Evolutionary conservation across 371 early-diverging fungal genomes (phyloP), one percentile per base, ranked within the genome.

Genomic region (Mucor mucedo): DNA sequence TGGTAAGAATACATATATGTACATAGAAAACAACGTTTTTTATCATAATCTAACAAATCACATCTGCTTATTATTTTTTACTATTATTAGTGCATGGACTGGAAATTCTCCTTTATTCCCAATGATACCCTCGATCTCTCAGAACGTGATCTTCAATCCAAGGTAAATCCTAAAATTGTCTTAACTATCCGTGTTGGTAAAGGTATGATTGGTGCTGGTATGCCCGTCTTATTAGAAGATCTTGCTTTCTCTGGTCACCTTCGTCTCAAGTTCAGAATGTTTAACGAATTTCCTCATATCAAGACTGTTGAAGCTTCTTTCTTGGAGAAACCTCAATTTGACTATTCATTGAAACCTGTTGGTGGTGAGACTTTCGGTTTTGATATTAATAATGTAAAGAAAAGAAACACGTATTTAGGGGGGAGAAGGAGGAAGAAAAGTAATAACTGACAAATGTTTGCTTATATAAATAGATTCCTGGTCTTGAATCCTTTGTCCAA

Each of bases 281-380:
- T 89, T 63, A 87, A 89, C 58, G 88, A 86, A 66, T 97, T 91
- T 73, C 98, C 98, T 2, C 92, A 97, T 63, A 89, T 98, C 68
- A 92, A 94, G 75, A 91, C 88, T 0, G 88, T 97, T 8, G 93
- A 96, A 66, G 88, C 97, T 53, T 88, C 89, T 57, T 94, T 99
- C 72, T 75, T 96, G 68, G 93, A 95, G 65, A 83, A 86, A 14
- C 99, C 99, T 42, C 71, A 78, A 6, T 86, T 99, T 58, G 97
- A 98, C 77, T 99, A 97, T 79, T 84, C 86, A n/a, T 87, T 99
- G 33, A 91, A 95, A 72, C 99, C 99, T 3, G 83, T 92, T 76
- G 89, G 98, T 79, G 91, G 90, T 86, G 86, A 98, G 66, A 93
- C 91, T 27, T 88, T 89, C 79, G 89, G 93, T 49, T 86, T 93